Evolutionary conservation across 306 rosid species (phyloP).

Genomic region (Cicer judaicum): DNA sequence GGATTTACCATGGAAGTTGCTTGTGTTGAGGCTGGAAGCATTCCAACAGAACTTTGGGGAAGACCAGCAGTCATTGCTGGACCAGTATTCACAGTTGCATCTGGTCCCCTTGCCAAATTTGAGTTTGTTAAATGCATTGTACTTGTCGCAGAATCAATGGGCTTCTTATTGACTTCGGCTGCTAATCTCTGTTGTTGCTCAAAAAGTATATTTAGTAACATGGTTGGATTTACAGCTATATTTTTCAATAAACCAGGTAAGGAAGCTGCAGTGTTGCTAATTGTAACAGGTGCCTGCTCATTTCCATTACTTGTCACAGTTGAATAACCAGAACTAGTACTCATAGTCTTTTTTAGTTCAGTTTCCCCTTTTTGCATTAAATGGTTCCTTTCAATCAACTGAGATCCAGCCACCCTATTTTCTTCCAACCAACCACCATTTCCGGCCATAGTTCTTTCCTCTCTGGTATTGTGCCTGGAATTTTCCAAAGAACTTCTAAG

Average conservation of each 20-base stretch:
- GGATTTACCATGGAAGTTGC: constrained; percentile 63
- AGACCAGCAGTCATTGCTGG: constrained; percentile 54
- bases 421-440: constrained; percentile 86
- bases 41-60: constrained; percentile 63
- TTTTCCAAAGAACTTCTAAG: constrained; percentile 61
- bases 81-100: constrained; percentile 54
- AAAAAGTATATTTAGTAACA: constrained; percentile 64
- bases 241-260: constrained; percentile 71
- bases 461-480: constrained; percentile 48
- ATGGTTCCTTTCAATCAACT: constrained; percentile 56
- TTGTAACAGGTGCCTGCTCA: constrained; percentile 49
- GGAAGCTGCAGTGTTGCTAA: constrained; percentile 48
- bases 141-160: constrained; percentile 55
- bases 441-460: constrained; percentile 52
- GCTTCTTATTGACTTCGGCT: constrained; percentile 61
- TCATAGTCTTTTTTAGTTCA: constrained; percentile 52
- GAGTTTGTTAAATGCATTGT: constrained; percentile 35
- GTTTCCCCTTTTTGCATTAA: constrained; percentile 50
- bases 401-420: constrained; percentile 49
- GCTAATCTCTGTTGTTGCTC: constrained; percentile 64
- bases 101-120: constrained; percentile 54
- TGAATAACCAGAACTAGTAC: constrained; percentile 41
- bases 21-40: constrained; percentile 54
- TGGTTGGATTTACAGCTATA: constrained; percentile 78
- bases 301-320: constrained; percentile 54